Conservation (phyloP, 306 rosid species). For the Quercus bicolor region DNA sequence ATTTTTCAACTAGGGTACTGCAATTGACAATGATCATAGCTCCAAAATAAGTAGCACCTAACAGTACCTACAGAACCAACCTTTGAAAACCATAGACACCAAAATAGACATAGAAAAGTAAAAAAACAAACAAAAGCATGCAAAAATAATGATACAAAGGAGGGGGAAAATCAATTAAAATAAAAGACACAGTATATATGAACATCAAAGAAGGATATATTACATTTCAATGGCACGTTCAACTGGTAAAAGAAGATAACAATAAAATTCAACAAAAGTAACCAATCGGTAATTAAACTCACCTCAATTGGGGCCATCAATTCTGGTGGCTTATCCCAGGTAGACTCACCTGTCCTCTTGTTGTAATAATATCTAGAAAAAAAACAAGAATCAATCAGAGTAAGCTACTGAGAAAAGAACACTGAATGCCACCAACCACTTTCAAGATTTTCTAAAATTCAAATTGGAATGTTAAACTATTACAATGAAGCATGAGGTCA, state of each 20-base stretch:
- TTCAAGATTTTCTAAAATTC: neutral
- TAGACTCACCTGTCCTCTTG: constrained; percentile 81
- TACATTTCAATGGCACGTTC: constrained; percentile 16
- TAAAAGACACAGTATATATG: neutral
- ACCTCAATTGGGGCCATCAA: constrained; percentile 97
- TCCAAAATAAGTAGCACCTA: constrained; percentile 18
- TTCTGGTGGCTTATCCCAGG: constrained; percentile 96
- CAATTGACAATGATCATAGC: constrained; percentile 15
- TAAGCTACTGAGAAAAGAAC: neutral
- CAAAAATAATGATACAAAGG: neutral
- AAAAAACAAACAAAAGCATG: neutral
- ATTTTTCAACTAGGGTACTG: neutral
- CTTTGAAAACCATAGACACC: constrained; percentile 15
- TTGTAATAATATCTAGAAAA: constrained; percentile 83
- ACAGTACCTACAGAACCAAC: constrained; percentile 6
- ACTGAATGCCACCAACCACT: neutral
- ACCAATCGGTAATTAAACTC: constrained; percentile 31
- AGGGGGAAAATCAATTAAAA: neutral
- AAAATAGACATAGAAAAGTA: neutral
- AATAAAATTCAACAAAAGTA: constrained; percentile 11
- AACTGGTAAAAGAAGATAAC: constrained; percentile 22
- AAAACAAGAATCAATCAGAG: neutral
- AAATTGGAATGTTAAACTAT: neutral
- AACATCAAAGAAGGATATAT: neutral
- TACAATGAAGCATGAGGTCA: neutral